phyloP scores from a whole-genome alignment of 2,329 filamentous ascomycete species.

The Claviceps sp. region DNA sequence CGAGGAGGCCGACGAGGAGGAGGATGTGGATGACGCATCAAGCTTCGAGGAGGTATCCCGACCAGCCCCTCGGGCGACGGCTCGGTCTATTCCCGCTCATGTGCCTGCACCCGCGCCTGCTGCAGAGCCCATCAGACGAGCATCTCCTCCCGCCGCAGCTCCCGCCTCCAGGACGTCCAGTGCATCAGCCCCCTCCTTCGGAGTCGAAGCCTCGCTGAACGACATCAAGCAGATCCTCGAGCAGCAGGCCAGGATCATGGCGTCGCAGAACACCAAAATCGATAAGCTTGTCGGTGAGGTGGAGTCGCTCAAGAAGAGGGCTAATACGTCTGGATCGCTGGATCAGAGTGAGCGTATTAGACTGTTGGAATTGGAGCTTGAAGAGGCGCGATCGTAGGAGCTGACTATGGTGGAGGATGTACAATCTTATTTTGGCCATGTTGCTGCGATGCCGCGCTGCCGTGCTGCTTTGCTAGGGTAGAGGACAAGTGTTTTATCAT shows the following conservation, averaged over 20 bases:
- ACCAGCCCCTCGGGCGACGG: conserved; percentile 47
- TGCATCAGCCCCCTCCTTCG: conserved; percentile 18
- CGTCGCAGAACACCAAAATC: conserved; percentile 65
- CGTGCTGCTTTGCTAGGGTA: too few relatives aligned
- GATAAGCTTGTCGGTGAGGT: conserved; percentile 57
- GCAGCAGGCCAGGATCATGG: conserved; percentile 65
- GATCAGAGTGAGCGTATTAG: conserved; percentile 56
- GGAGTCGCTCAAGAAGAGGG: conserved; percentile 66
- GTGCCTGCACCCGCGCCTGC: conserved; percentile 19
- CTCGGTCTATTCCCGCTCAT: conserved; percentile 27
- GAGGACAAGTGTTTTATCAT: too few relatives aligned
- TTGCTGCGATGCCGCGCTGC: too few relatives aligned
- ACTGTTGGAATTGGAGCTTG: conserved; percentile 53
- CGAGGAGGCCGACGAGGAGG: conserved; percentile 46
- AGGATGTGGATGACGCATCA: conserved; percentile 53
- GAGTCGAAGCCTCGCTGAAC: conserved; percentile 51
- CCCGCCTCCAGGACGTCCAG: conserved; percentile 17
- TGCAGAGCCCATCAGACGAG: conserved; percentile 15
- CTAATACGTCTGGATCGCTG: conserved; percentile 36
- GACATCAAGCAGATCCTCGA: conserved; percentile 69
- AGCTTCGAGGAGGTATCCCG: conserved; percentile 80
- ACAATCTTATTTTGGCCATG: too few relatives aligned
- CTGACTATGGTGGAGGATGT: too few relatives aligned
- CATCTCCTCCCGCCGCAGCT: conserved; percentile 20
- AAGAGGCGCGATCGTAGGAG: conserved; percentile 43